Evolutionary conservation across 768 basidiomycete genomes (phyloP).

Genomic region (Tephrocybe sp.): DNA sequence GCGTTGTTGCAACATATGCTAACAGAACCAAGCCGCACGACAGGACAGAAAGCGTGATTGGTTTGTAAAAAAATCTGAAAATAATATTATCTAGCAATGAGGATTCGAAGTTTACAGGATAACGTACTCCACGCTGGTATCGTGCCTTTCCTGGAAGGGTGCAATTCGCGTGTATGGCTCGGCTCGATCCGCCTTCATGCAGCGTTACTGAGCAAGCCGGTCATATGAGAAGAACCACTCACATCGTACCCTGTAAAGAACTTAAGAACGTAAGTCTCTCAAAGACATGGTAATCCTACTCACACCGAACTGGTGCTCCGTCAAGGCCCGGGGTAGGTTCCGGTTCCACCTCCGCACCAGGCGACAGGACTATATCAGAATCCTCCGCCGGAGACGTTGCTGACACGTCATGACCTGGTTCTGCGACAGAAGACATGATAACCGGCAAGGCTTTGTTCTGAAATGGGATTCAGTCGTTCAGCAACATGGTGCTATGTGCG

Average conservation of each 20-base stretch:
- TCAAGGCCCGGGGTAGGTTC: conserved; percentile 74
- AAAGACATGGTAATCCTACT: conserved; percentile 30
- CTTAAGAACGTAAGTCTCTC: conserved; percentile 9
- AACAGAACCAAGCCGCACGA: conserved; percentile 62
- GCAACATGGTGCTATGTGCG: conserved; percentile 7
- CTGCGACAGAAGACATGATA: conserved; percentile 23
- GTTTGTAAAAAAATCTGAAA: conserved; percentile 83
- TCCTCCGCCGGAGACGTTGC: conserved; percentile 57
- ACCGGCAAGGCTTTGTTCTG: conserved; percentile 21
- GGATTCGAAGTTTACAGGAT: conserved; percentile 1
- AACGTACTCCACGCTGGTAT: conserved; percentile 79
- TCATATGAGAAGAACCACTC: conserved; percentile 32
- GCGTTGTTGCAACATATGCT: conserved; percentile 80
- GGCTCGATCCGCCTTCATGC: conserved; percentile 70
- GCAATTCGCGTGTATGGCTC: conserved; percentile 81
- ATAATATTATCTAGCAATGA: conserved; percentile 12
- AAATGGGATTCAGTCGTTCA: conserved; percentile 7
- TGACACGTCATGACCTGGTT: conserved; percentile 38
- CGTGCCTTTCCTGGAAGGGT: conserved; percentile 81
- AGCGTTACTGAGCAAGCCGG: conserved; percentile 16
- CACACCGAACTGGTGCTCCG: conserved; percentile 79
- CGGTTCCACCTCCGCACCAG: conserved; percentile 46
- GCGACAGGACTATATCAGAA: conserved; percentile 52
- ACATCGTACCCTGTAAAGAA: conserved; percentile 77
- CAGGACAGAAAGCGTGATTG: conserved; percentile 74